These are phyloP conservation scores for Debaryomyces prosopidis DNA, from an alignment of 805 yeast species.

Conservation along the genomic window DNA sequence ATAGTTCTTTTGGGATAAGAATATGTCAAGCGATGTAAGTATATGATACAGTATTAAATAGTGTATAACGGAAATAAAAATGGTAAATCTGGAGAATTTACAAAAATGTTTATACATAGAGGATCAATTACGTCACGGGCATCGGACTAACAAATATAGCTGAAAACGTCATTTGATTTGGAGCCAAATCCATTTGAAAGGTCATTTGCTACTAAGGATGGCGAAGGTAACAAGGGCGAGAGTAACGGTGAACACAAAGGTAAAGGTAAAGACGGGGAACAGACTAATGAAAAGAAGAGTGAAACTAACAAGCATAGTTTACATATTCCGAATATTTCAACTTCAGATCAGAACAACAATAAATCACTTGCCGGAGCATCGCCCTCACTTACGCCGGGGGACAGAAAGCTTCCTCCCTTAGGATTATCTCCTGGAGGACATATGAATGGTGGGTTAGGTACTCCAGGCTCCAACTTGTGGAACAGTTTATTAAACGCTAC, in stretches of 20 bases:
- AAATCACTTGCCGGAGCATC: conserved; percentile 41
- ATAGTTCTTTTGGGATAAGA: neutral
- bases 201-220: conserved; percentile 75
- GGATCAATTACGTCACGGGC: conserved; percentile 14
- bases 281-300: conserved; percentile 9
- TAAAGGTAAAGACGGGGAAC: neutral
- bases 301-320: conserved; percentile 35
- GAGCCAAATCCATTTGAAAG: conserved; percentile 97
- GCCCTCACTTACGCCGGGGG: conserved; percentile 58
- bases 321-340: conserved; percentile 33
- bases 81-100: neutral
- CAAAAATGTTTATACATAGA: neutral
- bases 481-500: conserved; percentile 47
- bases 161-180: conserved; percentile 59
- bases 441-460: conserved; percentile 42
- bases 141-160: conserved; percentile 24
- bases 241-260: conserved; percentile 1
- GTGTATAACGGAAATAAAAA: too few species aligned
- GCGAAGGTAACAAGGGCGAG: conserved; percentile 2
- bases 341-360: conserved; percentile 16
- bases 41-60: neutral
- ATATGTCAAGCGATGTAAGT: conserved; percentile 24
- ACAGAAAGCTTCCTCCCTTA: conserved; percentile 56
- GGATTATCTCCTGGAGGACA: conserved; percentile 45
- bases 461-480: conserved; percentile 55